phyloP scores from a whole-genome alignment of 768 basidiomycete species.

The Psilocybe subaeruginosa region DNA sequence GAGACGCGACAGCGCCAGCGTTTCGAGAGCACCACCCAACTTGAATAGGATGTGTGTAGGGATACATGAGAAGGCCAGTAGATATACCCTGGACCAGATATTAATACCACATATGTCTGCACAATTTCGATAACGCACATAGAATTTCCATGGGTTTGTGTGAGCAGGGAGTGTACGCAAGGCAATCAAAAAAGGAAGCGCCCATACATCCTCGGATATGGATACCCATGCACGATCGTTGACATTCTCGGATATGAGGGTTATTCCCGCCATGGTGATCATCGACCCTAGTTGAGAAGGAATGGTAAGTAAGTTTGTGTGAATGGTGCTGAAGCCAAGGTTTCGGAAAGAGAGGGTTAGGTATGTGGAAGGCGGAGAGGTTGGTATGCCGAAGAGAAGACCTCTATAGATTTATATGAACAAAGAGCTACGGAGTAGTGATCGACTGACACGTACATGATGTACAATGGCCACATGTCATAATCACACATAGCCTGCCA shows the following conservation, averaged over 20 bases:
- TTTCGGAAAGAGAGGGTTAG: slow-evolving; percentile 60
- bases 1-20: slow-evolving; percentile 58
- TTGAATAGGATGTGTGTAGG: slow-evolving; percentile 53
- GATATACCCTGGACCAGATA: slow-evolving; percentile 19
- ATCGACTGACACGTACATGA: slow-evolving; percentile 36
- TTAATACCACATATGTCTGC: neutral
- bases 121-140: slow-evolving; percentile 33
- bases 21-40: slow-evolving; percentile 66
- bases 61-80: slow-evolving; percentile 18
- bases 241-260: slow-evolving; percentile 53
- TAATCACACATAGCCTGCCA: slow-evolving; percentile 62
- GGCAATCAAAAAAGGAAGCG: slow-evolving; percentile 62
- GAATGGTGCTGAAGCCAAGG: slow-evolving; percentile 65
- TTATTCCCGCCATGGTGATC: slow-evolving; percentile 52
- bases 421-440: neutral
- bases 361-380: slow-evolving; percentile 52
- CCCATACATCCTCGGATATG: slow-evolving; percentile 60
- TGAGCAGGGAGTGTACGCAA: slow-evolving; percentile 50
- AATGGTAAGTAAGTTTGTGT: slow-evolving; percentile 65
- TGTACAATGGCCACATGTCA: slow-evolving; percentile 70
- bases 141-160: slow-evolving; percentile 54
- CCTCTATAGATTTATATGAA: slow-evolving; percentile 48
- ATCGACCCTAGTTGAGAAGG: slow-evolving; percentile 56
- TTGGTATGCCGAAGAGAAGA: slow-evolving; percentile 56
- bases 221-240: slow-evolving; percentile 58